Percentiles rank a stretch among this genome's conserved stretches.
Conservation (phyloP, 2,329 filamentous ascomycete genomes). For the Cercospora brassicicola region DNA sequence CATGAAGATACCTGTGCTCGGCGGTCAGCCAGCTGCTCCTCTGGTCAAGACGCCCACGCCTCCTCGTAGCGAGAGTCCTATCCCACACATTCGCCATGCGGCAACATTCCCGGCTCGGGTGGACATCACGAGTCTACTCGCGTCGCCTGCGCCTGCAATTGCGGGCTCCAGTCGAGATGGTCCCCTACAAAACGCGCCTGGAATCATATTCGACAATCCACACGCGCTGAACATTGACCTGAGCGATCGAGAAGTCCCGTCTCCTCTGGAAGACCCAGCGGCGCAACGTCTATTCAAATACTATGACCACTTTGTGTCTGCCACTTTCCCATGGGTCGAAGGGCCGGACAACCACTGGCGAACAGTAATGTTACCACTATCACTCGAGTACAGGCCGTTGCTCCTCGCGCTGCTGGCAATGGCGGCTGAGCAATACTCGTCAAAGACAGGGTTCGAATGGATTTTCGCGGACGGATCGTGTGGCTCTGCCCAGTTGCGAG, state of each 20-base stretch:
- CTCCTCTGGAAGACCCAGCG: constrained; percentile 3
- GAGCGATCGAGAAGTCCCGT: background rate
- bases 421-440: constrained; percentile 11
- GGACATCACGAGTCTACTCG: constrained; percentile 8
- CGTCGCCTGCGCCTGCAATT: background rate
- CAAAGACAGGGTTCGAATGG: constrained; percentile 8
- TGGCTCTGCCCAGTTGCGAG: constrained; percentile 8
- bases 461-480: background rate
- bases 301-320: constrained; percentile 14
- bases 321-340: constrained; percentile 12
- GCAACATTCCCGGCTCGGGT: constrained; percentile 1
- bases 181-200: background rate
- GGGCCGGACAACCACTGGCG: constrained; percentile 16
- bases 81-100: background rate
- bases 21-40: constrained; percentile 5
- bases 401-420: constrained; percentile 16
- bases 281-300: constrained; percentile 13
- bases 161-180: background rate
- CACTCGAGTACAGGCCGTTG: constrained; percentile 8
- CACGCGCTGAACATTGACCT: constrained; percentile 13
- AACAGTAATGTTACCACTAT: constrained; percentile 11
- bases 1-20: constrained; percentile 14
- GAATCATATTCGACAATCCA: constrained; percentile 4
- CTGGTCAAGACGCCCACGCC: background rate
- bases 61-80: background rate